Evolutionary conservation across 192 early-diverging fungal genomes (phyloP), one percentile per base, ranked within the genome.

Genomic region (Paraglomus occultum): DNA sequence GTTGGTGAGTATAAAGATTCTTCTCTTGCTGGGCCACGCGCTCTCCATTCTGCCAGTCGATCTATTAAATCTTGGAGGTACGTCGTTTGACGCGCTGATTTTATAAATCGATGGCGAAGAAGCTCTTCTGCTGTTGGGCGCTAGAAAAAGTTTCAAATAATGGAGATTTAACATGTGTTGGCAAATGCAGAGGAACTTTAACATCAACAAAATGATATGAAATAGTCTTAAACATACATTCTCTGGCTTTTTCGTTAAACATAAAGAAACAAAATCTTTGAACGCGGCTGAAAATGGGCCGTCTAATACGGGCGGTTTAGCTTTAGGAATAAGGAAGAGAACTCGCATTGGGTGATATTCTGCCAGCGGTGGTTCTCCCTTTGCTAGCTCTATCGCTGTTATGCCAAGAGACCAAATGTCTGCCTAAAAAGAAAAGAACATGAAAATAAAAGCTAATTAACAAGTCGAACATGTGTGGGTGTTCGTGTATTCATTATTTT

Each of bases 391-490:
- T 38, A 97, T 94, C 0, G 94, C 95, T 0, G 97, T 99, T 64
- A 99, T 97, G 3, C 97, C 96, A 51, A 97, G 83, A 45, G 91
- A 93, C 96, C 96, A 99, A 22, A 99, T 97, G 79, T 99, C 96
- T 0, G 96, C 96, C 79, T 92, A 76, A 8, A 67, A 77, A 54
- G 73, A 76, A 51, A 84, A 75, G 87, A 90, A 72, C 79, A 74
- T 20, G 45, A 50, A 47, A 9, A 49, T 46, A 14, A 22, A 51
- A 45, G 20, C 14, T 44, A 31, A 6, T 14, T 22, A 62, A 2
- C n/a, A 45, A 20, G 38, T 42, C 1, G 51, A 11, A 60, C 45
- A 5, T 39, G 2, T 55, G 8, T 39, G 44, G 31, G 45, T 1
- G 44, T 23, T 15, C 52, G 52, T 15, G 17, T 4, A 20, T 46